These are phyloP conservation scores for Rhodosporidiobolus odoratus DNA, from an alignment of 768 basidiomycete genomes.

Conservation along the genomic window DNA sequence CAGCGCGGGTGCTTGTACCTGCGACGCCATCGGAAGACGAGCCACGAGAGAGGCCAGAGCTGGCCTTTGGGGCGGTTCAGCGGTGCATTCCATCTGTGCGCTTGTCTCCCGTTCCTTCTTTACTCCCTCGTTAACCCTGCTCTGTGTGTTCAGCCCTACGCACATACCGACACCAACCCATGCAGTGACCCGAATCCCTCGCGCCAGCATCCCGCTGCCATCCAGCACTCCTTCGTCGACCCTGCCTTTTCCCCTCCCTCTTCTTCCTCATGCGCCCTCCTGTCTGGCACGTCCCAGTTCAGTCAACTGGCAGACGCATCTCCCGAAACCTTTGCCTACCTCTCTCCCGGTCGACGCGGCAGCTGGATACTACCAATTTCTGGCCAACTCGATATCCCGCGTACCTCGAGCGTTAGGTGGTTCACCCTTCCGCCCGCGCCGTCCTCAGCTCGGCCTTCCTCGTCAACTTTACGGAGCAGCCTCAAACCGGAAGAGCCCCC, in stretches of 20 bases:
- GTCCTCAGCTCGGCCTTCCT: not conserved
- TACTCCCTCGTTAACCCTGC: not conserved
- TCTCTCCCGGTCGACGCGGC: slow-evolving; percentile 20
- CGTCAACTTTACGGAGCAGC: not conserved
- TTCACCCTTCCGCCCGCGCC: not conserved
- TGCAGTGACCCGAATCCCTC: not conserved
- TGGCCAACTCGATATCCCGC: not conserved
- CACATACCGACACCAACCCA: not conserved
- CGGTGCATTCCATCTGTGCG: slow-evolving; percentile 23
- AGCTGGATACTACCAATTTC: slow-evolving; percentile 29
- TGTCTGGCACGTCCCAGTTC: not conserved
- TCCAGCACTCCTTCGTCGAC: slow-evolving; percentile 28
- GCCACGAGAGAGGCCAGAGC: not conserved
- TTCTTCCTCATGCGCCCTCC: not conserved
- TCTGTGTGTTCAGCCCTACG: not conserved
- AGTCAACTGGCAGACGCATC: not conserved
- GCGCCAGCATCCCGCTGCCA: not conserved
- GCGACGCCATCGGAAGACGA: not conserved
- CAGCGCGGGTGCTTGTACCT: not conserved
- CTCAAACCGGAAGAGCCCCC: not conserved
- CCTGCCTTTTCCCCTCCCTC: not conserved
- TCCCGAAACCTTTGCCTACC: not conserved
- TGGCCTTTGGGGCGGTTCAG: slow-evolving; percentile 7
- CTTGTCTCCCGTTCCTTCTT: not conserved
- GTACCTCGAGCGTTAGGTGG: not conserved